Percentiles rank a stretch among this genome's conserved stretches.
Conservation (phyloP, 306 rosid genomes). For the Malus asiatica region DNA sequence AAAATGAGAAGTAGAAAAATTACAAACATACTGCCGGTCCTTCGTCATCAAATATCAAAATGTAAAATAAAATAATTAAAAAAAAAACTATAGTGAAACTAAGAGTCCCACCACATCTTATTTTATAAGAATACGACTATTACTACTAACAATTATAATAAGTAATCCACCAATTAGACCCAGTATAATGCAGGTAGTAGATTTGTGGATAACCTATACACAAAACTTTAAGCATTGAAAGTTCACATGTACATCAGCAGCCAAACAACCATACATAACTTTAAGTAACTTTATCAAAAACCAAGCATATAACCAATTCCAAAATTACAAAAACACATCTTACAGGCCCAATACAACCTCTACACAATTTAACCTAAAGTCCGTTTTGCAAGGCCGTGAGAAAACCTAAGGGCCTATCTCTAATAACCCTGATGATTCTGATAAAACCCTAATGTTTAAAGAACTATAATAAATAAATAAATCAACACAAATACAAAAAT, state of each 20-base stretch:
- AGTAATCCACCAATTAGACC: neutral
- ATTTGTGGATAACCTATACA: neutral
- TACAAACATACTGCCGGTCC: neutral
- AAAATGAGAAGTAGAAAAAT: neutral
- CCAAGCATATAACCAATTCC: neutral
- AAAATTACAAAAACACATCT: neutral
- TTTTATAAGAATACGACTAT: neutral
- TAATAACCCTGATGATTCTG: neutral
- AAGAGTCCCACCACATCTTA: neutral
- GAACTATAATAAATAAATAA: neutral
- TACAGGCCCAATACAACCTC: neutral
- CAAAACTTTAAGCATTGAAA: neutral
- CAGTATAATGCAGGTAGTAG: neutral
- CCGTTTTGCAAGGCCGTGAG: neutral
- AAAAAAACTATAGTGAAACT: neutral
- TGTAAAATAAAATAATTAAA: neutral
- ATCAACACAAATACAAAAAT: neutral
- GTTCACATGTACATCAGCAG: neutral
- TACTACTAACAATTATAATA: neutral
- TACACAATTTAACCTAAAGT: neutral
- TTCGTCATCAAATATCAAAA: neutral
- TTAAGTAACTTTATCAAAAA: neutral
- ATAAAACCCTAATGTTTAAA: constrained; percentile 3
- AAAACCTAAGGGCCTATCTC: constrained; percentile 10
- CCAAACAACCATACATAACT: neutral